These are phyloP conservation scores for Leucosporidium yakuticum DNA, from an alignment of 768 basidiomycete genomes.

Conservation along the genomic window DNA sequence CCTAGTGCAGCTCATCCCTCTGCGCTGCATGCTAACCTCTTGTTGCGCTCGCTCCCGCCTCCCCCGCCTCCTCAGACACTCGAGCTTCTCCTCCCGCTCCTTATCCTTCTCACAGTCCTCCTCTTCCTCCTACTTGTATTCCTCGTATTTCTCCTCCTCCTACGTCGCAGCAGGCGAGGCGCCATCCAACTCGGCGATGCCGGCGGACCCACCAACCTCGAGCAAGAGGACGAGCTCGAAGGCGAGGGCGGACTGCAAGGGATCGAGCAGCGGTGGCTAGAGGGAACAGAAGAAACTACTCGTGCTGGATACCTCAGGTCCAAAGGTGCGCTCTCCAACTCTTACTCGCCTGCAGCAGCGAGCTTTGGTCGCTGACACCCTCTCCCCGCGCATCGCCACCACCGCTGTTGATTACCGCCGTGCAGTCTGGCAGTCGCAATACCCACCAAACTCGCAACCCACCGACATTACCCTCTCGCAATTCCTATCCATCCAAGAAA, in stretches of 20 bases:
- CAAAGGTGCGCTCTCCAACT: conserved; percentile 56
- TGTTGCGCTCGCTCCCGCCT: background rate
- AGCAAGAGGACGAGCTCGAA: conserved; percentile 74
- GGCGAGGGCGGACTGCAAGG: conserved; percentile 91
- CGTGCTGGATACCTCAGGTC: conserved; percentile 71
- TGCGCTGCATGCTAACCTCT: background rate
- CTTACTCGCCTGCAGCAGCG: background rate
- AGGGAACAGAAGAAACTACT: conserved; percentile 62
- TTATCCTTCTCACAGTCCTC: conserved; percentile 87
- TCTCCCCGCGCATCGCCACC: background rate
- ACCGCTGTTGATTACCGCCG: background rate
- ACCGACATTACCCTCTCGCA: conserved; percentile 98
- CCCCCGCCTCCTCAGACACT: conserved; percentile 22
- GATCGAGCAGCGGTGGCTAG: conserved; percentile 89
- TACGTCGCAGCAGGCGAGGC: conserved; percentile 54
- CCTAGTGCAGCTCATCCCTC: too few relatives aligned
- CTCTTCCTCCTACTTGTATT: conserved; percentile 91
- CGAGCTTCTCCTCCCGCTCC: conserved; percentile 72
- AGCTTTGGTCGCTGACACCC: background rate
- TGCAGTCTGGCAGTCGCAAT: conserved; percentile 58
- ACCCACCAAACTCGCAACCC: conserved; percentile 86
- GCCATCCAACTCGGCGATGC: conserved; percentile 74
- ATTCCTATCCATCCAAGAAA: conserved; percentile 98
- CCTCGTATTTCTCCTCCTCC: conserved; percentile 68
- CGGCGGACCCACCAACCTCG: conserved; percentile 90